Evolutionary conservation across 768 basidiomycete species (phyloP).

Genomic region (Kwoniella botswanensis): DNA sequence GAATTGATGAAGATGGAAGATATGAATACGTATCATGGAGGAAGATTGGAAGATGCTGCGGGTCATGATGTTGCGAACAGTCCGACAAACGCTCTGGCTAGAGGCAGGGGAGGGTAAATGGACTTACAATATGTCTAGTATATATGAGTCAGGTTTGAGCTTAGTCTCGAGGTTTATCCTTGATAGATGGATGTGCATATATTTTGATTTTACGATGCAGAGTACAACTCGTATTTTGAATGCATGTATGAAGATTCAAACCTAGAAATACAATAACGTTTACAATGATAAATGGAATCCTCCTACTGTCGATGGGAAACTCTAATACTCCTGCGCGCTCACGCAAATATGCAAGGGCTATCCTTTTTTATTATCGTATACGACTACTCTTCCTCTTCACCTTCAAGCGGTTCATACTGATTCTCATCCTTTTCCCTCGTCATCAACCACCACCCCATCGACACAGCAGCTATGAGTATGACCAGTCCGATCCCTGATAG

Average conservation of each 20-base stretch:
- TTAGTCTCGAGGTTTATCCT: no score
- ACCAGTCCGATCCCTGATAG: conserved; percentile 68
- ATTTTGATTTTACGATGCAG: not conserved
- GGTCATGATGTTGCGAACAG: conserved; percentile 24
- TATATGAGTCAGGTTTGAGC: no score
- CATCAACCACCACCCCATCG: conserved; percentile 67
- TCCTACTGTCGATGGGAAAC: no score
- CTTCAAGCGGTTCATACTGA: conserved; percentile 89
- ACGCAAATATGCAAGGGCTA: not conserved
- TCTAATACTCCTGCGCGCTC: not conserved
- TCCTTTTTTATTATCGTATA: not conserved
- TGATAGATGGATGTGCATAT: no score
- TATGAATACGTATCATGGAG: conserved; percentile 55
- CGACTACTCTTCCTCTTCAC: conserved; percentile 59
- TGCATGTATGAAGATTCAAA: not conserved
- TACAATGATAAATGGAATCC: not conserved
- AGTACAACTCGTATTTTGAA: not conserved
- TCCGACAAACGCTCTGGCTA: conserved; percentile 11
- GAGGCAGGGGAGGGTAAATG: not conserved
- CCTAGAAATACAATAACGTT: not conserved
- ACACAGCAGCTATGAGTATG: conserved; percentile 74
- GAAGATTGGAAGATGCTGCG: conserved; percentile 49
- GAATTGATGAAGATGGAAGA: conserved; percentile 52
- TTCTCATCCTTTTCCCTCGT: conserved; percentile 70
- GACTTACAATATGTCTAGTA: no score